Conservation (phyloP, 2,329 filamentous ascomycete species). For the Aspergillus terreus region DNA sequence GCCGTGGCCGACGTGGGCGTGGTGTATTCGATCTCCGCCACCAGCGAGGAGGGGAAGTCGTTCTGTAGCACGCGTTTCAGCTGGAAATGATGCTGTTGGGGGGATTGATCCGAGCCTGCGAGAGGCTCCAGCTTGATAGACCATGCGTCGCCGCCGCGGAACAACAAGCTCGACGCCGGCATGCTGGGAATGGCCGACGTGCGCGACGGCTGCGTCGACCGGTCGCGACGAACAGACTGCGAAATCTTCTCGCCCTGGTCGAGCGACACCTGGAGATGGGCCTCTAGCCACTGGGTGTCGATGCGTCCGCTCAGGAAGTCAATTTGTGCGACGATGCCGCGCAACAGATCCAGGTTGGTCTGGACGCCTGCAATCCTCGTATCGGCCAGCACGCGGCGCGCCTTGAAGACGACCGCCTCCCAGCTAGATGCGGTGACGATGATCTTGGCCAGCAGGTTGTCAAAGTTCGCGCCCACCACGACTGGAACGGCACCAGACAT, state of each 20-base stretch:
- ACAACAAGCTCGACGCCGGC: conserved; percentile 41
- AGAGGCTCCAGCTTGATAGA: conserved; percentile 46
- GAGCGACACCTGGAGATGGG: conserved; percentile 43
- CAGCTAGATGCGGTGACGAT: conserved; percentile 55
- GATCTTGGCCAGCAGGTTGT: conserved; percentile 58
- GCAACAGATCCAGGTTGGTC: conserved; percentile 55
- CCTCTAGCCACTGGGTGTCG: conserved; percentile 58
- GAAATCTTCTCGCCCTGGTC: conserved; percentile 28
- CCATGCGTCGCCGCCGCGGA: conserved; percentile 60
- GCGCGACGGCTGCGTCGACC: background rate
- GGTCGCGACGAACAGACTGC: conserved; percentile 5
- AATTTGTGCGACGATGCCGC: conserved; percentile 50
- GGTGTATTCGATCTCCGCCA: conserved; percentile 52
- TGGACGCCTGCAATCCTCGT: conserved; percentile 55
- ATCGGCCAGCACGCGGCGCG: conserved; percentile 53
- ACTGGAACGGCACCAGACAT: conserved; percentile 31
- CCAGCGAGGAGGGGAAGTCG: conserved; percentile 55
- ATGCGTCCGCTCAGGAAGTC: conserved; percentile 49
- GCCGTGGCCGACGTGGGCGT: conserved; percentile 33
- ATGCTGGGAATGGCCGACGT: conserved; percentile 9
- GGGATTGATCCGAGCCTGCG: conserved; percentile 9
- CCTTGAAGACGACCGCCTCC: conserved; percentile 52
- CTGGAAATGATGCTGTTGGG: conserved; percentile 48
- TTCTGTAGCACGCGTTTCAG: conserved; percentile 55
- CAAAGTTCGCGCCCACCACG: conserved; percentile 54